These are phyloP conservation scores for Porphyrellus cyaneotinctus DNA, from an alignment of 768 basidiomycete genomes.

Conservation along the genomic window DNA sequence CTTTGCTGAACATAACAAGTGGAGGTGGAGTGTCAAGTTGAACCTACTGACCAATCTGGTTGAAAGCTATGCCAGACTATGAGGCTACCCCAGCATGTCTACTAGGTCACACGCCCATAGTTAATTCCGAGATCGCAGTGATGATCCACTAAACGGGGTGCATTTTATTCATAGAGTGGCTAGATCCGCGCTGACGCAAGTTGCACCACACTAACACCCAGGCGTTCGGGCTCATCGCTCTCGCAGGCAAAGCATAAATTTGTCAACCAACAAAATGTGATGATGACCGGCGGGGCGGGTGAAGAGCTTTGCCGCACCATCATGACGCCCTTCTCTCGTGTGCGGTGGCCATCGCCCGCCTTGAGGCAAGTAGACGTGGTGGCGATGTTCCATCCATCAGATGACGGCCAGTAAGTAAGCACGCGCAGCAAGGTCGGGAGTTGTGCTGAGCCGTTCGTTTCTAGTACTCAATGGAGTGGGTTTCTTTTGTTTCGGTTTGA, in stretches of 20 bases:
- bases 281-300: constrained; percentile 35
- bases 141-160: constrained; percentile 71
- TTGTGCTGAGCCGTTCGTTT: not conserved
- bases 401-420: constrained; percentile 71
- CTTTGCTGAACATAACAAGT: not conserved
- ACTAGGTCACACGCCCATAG: constrained; percentile 59
- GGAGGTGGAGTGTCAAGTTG: not conserved
- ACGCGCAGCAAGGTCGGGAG: not conserved
- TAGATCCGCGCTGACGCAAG: not conserved
- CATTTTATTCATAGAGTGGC: constrained; percentile 16
- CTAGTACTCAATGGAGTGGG: constrained; percentile 63
- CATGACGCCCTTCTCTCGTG: not conserved
- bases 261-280: constrained; percentile 54
- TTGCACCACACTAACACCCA: not conserved
- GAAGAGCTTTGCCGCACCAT: not conserved
- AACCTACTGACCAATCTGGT: constrained; percentile 3
- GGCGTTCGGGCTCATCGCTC: constrained; percentile 78
- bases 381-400: constrained; percentile 54
- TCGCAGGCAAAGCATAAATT: constrained; percentile 55
- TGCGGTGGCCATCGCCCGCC: constrained; percentile 24
- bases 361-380: constrained; percentile 31
- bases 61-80: constrained; percentile 23
- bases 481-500: constrained; percentile 72
- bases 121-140: constrained; percentile 77
- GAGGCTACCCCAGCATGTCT: constrained; percentile 54